These are phyloP conservation scores for Purpureocillium lavendulum DNA, from an alignment of 2,329 filamentous ascomycete genomes.

Conservation along the genomic window DNA sequence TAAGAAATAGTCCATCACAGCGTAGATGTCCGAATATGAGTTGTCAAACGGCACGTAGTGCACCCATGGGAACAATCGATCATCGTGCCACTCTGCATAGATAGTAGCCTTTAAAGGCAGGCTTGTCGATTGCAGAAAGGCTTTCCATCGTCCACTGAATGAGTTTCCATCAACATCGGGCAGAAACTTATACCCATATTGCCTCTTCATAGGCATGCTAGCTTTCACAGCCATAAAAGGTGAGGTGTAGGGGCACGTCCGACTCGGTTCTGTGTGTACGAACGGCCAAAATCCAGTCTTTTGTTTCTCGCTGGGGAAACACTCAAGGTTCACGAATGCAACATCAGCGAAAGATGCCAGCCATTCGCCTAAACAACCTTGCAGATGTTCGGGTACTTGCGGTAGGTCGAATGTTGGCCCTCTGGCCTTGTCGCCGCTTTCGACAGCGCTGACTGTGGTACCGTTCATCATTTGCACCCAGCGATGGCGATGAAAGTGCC, in stretches of 20 bases:
- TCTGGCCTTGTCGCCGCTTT: not conserved
- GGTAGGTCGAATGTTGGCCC: not conserved
- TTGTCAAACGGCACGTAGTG: conserved; percentile 57
- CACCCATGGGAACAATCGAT: conserved; percentile 49
- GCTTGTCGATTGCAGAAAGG: conserved; percentile 46
- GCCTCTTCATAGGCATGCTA: conserved; percentile 19
- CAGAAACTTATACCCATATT: conserved; percentile 42
- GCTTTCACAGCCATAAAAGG: not conserved
- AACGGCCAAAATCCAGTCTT: not conserved
- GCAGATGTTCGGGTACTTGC: not conserved
- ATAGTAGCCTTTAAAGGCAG: conserved; percentile 53
- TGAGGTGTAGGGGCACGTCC: not conserved
- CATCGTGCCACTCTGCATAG: conserved; percentile 58
- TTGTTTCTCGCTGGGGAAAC: not conserved
- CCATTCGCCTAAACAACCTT: not conserved
- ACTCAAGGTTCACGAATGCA: not conserved
- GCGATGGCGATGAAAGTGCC: conserved; percentile 62
- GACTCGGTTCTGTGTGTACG: not conserved
- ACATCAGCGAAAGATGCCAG: not conserved
- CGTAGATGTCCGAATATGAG: conserved; percentile 48
- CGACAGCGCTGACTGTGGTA: conserved; percentile 26
- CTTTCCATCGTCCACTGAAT: conserved; percentile 40
- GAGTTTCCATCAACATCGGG: conserved; percentile 52
- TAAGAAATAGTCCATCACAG: conserved; percentile 48
- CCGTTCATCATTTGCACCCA: conserved; percentile 62